phyloP scores from a whole-genome alignment of 768 basidiomycete species.

The Mycena filopes region DNA sequence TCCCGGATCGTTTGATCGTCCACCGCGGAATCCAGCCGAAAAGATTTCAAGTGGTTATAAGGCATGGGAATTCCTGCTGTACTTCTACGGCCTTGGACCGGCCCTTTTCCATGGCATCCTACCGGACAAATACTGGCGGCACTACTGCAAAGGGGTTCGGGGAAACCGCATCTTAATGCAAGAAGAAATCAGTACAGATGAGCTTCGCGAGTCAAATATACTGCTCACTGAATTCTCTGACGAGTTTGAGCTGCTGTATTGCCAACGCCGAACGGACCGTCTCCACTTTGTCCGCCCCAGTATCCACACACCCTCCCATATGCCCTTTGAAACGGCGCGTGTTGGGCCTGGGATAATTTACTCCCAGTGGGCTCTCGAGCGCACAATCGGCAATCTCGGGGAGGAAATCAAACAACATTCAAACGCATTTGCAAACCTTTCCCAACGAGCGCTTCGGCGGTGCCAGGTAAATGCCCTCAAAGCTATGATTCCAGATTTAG shows the following conservation, averaged over 20 bases:
- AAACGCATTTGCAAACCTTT: slow-evolving; percentile 33
- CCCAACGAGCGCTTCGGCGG: slow-evolving; percentile 24
- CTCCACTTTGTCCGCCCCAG: slow-evolving; percentile 32
- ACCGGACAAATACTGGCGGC: slow-evolving; percentile 39
- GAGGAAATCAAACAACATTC: slow-evolving; percentile 27
- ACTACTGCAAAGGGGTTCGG: slow-evolving; percentile 47
- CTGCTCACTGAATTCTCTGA: slow-evolving; percentile 12
- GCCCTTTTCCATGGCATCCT: slow-evolving; percentile 42
- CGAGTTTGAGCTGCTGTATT: slow-evolving; percentile 35
- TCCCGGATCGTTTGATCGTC: slow-evolving; percentile 52
- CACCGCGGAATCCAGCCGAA: slow-evolving; percentile 45
- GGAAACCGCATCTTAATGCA: slow-evolving; percentile 24
- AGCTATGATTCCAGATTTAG: slow-evolving; percentile 15
- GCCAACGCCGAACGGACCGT: slow-evolving; percentile 19
- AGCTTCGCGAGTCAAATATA: not conserved
- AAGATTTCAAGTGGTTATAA: slow-evolving; percentile 44
- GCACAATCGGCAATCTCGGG: slow-evolving; percentile 30
- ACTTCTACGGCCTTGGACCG: slow-evolving; percentile 42
- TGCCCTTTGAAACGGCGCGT: slow-evolving; percentile 18
- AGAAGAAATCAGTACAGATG: not conserved
- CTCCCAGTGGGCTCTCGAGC: slow-evolving; percentile 34
- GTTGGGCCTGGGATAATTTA: slow-evolving; percentile 22
- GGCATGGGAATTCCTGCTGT: slow-evolving; percentile 41
- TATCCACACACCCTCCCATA: slow-evolving; percentile 31
- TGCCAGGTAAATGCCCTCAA: slow-evolving; percentile 33